Evolutionary conservation across 495 filamentous ascomycete species (phyloP), one percentile per base, ranked within the genome.

Genomic region (Extremus antarcticus): DNA sequence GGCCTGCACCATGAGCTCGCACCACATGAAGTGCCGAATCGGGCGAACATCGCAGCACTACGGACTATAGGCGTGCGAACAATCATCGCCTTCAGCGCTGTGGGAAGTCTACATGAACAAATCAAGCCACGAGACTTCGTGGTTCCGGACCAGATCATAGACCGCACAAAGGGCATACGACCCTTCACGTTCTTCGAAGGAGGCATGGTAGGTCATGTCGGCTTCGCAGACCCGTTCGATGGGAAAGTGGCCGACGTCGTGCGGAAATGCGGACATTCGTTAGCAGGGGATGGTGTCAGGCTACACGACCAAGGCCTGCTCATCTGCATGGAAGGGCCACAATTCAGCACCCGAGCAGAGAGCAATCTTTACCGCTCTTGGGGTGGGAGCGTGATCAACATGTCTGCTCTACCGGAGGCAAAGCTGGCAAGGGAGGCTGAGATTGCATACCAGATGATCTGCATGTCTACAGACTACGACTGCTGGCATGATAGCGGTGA

Each of bases 381-480:
- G 85, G 89, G 88, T 66, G 89, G 88, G 46, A 82, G 76, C 57
- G 84, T 95, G 2, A 95, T 99, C 74, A 97, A 96, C 76, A 99
- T 99, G 92, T 90, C 86, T 50, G 82, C 85, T 21, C 77, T 97
- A n/a, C 92, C 92, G 22, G 92, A 99, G 74, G 85, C 91, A 29
- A 97, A 97, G 75, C 81, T 99, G 13, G 92, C 92, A 24, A 78
- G 86, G 29, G 92, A 99, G 74, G 94, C 94, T 3, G 94, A 99
- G 74, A 84, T 99, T 59, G 86, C 85, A 16, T 96, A 95, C 66
- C 88, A 91, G 73, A 91, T 96, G 80, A 91, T 99, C 61, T 96
- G 91, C 76, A 99, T 99, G 94, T 84, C 86, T 24, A 99, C 92
- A 21, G 92, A 99, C 72, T 99, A 99, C 64, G 94, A 99, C 70